These are phyloP conservation scores for Articulospora tetracladia DNA, from an alignment of 495 filamentous ascomycete genomes.

Conservation along the genomic window DNA sequence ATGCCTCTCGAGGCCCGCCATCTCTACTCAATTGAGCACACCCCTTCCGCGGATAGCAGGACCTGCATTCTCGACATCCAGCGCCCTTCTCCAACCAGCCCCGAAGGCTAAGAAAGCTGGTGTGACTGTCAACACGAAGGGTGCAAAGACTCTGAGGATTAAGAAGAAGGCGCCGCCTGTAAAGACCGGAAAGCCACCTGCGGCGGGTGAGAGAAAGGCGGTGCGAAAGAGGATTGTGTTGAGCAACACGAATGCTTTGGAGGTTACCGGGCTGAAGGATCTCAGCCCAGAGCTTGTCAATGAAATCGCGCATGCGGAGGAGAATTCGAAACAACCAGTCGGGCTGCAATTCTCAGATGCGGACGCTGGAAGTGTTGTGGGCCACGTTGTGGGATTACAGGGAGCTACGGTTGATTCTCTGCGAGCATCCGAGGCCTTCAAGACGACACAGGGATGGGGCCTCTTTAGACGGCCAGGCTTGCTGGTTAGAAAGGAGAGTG, in stretches of 20 bases:
- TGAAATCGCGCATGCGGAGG: conserved; percentile 22
- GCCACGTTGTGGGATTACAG: conserved; percentile 67
- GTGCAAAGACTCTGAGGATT: conserved; percentile 38
- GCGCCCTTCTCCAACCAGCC: conserved; percentile 31
- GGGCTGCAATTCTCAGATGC: not conserved
- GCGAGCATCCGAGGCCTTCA: conserved; percentile 82
- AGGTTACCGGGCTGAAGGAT: conserved; percentile 60
- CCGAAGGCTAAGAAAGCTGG: conserved; percentile 27
- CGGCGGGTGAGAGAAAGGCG: conserved; percentile 77
- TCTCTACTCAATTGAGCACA: conserved; percentile 33
- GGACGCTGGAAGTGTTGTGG: conserved; percentile 28
- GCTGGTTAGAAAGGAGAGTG: conserved; percentile 69
- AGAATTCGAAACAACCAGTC: not conserved
- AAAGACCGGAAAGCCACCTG: conserved; percentile 47
- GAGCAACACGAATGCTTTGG: conserved; percentile 88
- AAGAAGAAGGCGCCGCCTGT: conserved; percentile 48
- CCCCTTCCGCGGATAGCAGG: conserved; percentile 29
- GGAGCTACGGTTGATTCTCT: conserved; percentile 69
- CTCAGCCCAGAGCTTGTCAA: conserved; percentile 53
- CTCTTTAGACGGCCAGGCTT: conserved; percentile 77
- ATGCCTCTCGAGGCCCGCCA: conserved; percentile 54
- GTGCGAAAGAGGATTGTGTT: conserved; percentile 84
- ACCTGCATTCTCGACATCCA: conserved; percentile 41
- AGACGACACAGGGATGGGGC: conserved; percentile 83
- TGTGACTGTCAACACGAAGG: conserved; percentile 27